These are phyloP conservation scores for Suhomyces wounanorum DNA, from an alignment of 1,139 yeast species.

Conservation along the genomic window DNA sequence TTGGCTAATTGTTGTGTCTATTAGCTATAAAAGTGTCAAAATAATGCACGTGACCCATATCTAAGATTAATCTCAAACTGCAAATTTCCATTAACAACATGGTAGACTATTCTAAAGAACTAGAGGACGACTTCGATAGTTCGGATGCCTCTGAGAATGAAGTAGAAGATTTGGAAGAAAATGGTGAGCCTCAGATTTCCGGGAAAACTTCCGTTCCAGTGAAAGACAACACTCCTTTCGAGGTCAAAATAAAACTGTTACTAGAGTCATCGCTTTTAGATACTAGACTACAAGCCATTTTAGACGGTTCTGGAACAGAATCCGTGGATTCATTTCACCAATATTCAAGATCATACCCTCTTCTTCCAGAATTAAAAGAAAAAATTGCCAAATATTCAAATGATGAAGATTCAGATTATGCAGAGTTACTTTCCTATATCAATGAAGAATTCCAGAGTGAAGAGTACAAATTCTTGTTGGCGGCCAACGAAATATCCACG, in stretches of 20 bases:
- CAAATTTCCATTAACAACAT: not conserved
- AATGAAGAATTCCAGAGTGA: constrained; percentile 35
- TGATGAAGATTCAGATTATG: constrained; percentile 33
- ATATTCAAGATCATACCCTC: constrained; percentile 27
- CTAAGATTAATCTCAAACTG: not conserved
- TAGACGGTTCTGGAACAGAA: constrained; percentile 7
- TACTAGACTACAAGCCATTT: constrained; percentile 7
- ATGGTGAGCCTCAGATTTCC: not conserved
- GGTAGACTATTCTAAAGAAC: constrained; percentile 8
- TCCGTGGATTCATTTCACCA: constrained; percentile 19
- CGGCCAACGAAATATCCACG: constrained; percentile 57
- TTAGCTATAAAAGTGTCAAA: not conserved
- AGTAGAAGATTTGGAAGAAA: not conserved
- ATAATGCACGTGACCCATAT: not conserved
- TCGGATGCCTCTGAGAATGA: constrained; percentile 3
- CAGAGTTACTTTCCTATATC: constrained; percentile 35
- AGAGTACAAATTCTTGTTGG: constrained; percentile 53
- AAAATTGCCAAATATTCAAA: constrained; percentile 28
- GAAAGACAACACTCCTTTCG: constrained; percentile 1
- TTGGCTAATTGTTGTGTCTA: no score
- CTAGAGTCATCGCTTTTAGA: constrained; percentile 5
- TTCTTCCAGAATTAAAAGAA: constrained; percentile 29
- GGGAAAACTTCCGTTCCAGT: not conserved
- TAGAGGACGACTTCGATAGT: constrained; percentile 8
- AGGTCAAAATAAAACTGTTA: constrained; percentile 4